Percentiles rank a stretch among this genome's conserved stretches.
These are phyloP conservation scores for Annulohypoxylon truncatum DNA, from an alignment of 2,329 filamentous ascomycete genomes.

Conservation along the genomic window DNA sequence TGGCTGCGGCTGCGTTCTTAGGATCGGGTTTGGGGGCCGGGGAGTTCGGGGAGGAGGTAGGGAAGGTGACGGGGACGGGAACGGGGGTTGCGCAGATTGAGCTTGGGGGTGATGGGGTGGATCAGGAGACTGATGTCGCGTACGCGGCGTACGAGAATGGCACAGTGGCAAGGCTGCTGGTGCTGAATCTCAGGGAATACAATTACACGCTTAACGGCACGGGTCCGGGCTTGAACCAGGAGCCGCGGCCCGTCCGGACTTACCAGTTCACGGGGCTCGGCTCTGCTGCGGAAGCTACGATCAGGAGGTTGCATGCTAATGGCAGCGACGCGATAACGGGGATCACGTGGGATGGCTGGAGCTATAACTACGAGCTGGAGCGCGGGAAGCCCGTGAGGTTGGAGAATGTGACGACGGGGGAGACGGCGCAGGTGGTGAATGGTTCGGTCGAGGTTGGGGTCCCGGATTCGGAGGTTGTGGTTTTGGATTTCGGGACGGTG, in stretches of 20 bases:
- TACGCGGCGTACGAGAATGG: conserved; percentile 62
- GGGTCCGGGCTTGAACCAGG: conserved; percentile 43
- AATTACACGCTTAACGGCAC: conserved; percentile 66
- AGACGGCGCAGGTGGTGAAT: conserved; percentile 53
- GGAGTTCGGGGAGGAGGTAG: conserved; percentile 8
- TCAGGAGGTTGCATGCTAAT: conserved; percentile 67
- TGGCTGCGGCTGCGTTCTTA: conserved; percentile 68
- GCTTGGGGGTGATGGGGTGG: conserved; percentile 55
- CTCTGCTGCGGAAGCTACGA: conserved; percentile 40
- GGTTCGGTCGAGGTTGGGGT: conserved; percentile 56
- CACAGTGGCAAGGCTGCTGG: conserved; percentile 59
- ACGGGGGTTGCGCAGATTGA: conserved; percentile 58
- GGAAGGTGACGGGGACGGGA: conserved; percentile 51
- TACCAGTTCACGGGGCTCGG: conserved; percentile 55
- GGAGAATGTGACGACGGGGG: conserved; percentile 65
- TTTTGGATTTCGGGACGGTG: conserved; percentile 50
- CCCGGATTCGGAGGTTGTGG: conserved; percentile 56
- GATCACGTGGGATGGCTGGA: conserved; percentile 70
- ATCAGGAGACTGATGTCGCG: conserved; percentile 56
- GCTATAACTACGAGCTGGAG: conserved; percentile 70
- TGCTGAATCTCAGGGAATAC: conserved; percentile 69
- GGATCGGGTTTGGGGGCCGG: conserved; percentile 46
- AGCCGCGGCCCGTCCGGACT: conserved; percentile 48
- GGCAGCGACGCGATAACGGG: conserved; percentile 73
- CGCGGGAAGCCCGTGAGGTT: conserved; percentile 64